Evolutionary conservation across 164 flowering plant genomes (phyloP).

Genomic region (Aristolochia californica): DNA sequence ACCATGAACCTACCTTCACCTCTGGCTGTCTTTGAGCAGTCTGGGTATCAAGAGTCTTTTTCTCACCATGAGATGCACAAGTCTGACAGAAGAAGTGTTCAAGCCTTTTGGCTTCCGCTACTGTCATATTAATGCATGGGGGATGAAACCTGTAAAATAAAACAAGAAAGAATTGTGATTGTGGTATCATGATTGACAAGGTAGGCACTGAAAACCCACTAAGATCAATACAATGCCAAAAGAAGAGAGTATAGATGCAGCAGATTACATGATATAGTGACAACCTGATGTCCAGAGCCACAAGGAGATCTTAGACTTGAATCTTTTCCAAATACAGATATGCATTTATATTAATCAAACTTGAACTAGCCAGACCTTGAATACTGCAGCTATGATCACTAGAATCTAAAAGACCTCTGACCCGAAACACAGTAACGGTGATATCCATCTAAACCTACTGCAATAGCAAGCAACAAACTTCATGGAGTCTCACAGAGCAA

Average conservation of each 20-base stretch:
- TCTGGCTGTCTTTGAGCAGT: slow-evolving; percentile 35
- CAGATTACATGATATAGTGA: not conserved
- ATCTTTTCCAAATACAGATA: not conserved
- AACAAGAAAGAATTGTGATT: not conserved
- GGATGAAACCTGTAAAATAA: slow-evolving; percentile 68
- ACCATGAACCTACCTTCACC: slow-evolving; percentile 35
- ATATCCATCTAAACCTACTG: no score
- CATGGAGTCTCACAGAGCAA: no score
- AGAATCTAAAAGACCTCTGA: no score
- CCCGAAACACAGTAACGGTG: no score
- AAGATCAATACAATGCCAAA: no score
- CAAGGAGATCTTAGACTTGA: not conserved
- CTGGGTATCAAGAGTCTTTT: slow-evolving; percentile 39
- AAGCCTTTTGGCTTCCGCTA: slow-evolving; percentile 60
- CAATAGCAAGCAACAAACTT: no score
- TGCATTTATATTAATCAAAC: no score
- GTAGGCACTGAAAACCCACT: not conserved
- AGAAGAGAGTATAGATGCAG: no score
- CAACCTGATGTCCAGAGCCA: not conserved
- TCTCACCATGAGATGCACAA: slow-evolving; percentile 51
- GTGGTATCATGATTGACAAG: not conserved
- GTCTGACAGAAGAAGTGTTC: slow-evolving; percentile 63
- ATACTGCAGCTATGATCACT: no score
- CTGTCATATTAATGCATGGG: slow-evolving; percentile 58
- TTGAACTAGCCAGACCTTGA: no score